Evolutionary conservation across 352 stramenopile genomes (phyloP), one percentile per base, ranked within the genome.

Genomic region (Phytopythium boreale): DNA sequence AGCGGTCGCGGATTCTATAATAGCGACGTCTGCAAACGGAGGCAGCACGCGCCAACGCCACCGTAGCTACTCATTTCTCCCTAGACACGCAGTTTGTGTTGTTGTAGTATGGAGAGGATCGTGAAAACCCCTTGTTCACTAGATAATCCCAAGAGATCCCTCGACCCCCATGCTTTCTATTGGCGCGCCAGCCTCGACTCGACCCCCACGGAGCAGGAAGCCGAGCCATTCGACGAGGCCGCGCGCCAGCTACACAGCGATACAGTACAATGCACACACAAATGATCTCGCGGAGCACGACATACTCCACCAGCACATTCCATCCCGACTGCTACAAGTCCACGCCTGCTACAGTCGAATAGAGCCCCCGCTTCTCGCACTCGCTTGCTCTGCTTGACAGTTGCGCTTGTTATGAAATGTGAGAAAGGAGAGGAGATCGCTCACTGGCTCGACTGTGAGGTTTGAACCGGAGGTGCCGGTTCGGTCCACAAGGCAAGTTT

Each of bases 51-150:
- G 29, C 29, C 29, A 7, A 34, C 29, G 29, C 29, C 7, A 7
- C 29, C 29, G 29, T 3, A 34, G 29, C 29, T 34, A 34, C 29
- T 34, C 29, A 3, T 34, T 34, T 34, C 29, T 34, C 7, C 7
- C 29, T 58, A 41, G 19, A 44, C 17, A 39, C 51, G 24, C 47
- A 53, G 47, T 26, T 17, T 11, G 24, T 55, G 14, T 19, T 19
- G 24, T 36, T 12, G 26, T 20, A 55, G 49, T 37, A 55, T 55
- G 49, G 49, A 55, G 49, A 55, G 49, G 26, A 36, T 55, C 49
- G 49, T 55, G 49, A 55, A 55, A 55, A 55, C 49, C 49, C 49
- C 49, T 55, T 55, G 22, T 55, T 55, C 49, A 55, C 49, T 12
- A 19, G 22, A 14, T 8, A 36, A 55, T 55, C 49, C 49, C 22